Conservation (phyloP, 495 filamentous ascomycete genomes). For the Penicillium longicatenatum region DNA sequence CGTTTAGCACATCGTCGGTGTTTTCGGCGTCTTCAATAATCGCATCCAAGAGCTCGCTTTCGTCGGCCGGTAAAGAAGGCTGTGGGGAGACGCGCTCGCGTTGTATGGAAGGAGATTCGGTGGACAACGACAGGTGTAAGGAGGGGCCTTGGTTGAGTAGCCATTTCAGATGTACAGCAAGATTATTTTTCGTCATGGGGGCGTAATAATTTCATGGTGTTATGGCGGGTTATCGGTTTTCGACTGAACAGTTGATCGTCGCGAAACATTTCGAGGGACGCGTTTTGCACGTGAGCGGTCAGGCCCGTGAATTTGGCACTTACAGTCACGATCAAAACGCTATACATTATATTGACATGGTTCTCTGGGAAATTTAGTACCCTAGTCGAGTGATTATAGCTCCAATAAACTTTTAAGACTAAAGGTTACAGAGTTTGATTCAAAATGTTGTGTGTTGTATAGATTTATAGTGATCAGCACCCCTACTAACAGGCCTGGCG, state of each 20-base stretch:
- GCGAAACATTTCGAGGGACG: conserved; percentile 22
- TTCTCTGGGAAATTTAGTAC: neutral
- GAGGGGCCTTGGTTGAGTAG: conserved; percentile 46
- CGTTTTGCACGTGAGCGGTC: conserved; percentile 36
- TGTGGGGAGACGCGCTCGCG: conserved; percentile 20
- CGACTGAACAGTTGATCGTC: conserved; percentile 15
- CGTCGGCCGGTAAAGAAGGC: conserved; percentile 22
- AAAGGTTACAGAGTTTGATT: neutral
- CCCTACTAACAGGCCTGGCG: neutral
- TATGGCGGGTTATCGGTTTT: conserved; percentile 13
- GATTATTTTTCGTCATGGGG: conserved; percentile 57
- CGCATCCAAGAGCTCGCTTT: conserved; percentile 22
- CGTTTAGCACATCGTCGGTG: conserved; percentile 30
- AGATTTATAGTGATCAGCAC: neutral
- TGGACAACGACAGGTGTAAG: conserved; percentile 34
- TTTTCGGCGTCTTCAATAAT: conserved; percentile 30
- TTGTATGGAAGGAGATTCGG: conserved; percentile 23
- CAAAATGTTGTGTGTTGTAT: neutral
- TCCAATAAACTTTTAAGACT: neutral
- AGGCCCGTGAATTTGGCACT: neutral
- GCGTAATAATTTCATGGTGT: conserved; percentile 35
- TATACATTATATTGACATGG: neutral
- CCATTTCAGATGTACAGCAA: conserved; percentile 52
- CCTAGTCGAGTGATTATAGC: neutral
- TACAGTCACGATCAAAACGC: neutral